Conservation (phyloP, 2,329 filamentous ascomycete species). For the Fusarium camptoceras region DNA sequence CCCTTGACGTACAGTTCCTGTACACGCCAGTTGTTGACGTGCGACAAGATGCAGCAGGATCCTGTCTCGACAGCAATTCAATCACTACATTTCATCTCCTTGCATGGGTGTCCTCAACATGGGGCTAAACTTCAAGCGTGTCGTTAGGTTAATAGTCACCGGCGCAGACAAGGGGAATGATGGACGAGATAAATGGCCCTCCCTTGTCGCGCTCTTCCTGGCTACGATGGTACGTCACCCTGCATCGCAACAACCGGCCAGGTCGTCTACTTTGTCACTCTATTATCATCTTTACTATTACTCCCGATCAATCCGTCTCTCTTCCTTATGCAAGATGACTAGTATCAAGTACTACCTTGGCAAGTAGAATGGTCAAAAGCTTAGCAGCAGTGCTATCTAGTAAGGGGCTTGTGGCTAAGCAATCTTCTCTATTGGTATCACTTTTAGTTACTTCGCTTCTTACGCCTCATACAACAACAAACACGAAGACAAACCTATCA, state of each 20-base stretch:
- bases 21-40: not conserved
- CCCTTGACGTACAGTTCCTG: not conserved
- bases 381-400: conserved; percentile 50
- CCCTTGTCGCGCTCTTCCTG: not conserved
- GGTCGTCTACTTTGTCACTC: conserved; percentile 1
- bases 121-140: not conserved
- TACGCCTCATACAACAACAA: conserved; percentile 66
- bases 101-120: not conserved
- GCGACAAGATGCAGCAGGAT: not conserved
- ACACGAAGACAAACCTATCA: conserved; percentile 47
- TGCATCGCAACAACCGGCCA: not conserved
- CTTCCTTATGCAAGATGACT: not conserved
- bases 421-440: conserved; percentile 57
- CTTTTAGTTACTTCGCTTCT: conserved; percentile 66
- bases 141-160: not conserved
- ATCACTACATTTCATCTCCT: not conserved
- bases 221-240: conserved; percentile 1
- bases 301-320: not conserved
- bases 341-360: conserved; percentile 2
- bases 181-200: not conserved
- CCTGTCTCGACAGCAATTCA: not conserved
- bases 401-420: conserved; percentile 64
- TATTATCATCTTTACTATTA: not conserved
- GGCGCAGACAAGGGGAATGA: conserved; percentile 3
- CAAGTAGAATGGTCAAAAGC: not conserved